These are phyloP conservation scores for Colletotrichum scovillei DNA, from an alignment of 2,329 filamentous ascomycete genomes.

Conservation along the genomic window DNA sequence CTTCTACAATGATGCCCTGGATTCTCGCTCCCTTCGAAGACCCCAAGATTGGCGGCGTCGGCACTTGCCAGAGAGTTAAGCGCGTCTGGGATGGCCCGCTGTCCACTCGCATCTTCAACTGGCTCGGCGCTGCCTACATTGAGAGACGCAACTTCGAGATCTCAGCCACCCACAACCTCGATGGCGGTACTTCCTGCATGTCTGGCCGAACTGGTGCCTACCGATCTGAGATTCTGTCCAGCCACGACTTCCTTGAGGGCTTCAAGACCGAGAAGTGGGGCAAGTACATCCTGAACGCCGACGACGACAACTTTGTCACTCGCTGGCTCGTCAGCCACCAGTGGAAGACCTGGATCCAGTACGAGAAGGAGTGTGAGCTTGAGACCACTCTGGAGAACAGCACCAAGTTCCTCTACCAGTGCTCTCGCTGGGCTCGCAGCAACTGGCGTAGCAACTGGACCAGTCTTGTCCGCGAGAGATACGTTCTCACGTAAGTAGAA, in stretches of 20 bases:
- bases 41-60: slow-evolving; percentile 84
- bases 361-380: slow-evolving; percentile 89
- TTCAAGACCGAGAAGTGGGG: slow-evolving; percentile 95
- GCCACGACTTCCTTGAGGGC: slow-evolving; percentile 84
- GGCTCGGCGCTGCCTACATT: slow-evolving; percentile 91
- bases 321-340: slow-evolving; percentile 92
- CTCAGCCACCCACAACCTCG: slow-evolving; percentile 92
- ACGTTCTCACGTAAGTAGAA: slow-evolving; percentile 84
- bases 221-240: slow-evolving; percentile 86
- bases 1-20: slow-evolving; percentile 86
- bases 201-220: slow-evolving; percentile 95
- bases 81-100: slow-evolving; percentile 72
- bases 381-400: slow-evolving; percentile 94
- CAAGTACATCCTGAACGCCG: slow-evolving; percentile 90
- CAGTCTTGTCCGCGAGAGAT: slow-evolving; percentile 84
- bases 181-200: slow-evolving; percentile 96
- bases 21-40: slow-evolving; percentile 94
- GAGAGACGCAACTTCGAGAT: slow-evolving; percentile 97
- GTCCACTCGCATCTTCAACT: slow-evolving; percentile 80
- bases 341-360: slow-evolving; percentile 97
- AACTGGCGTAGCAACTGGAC: slow-evolving; percentile 98
- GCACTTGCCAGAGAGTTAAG: slow-evolving; percentile 88
- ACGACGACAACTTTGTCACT: slow-evolving; percentile 98
- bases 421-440: slow-evolving; percentile 93
- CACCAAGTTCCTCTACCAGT: slow-evolving; percentile 90